Percentiles rank a stretch among this genome's conserved stretches.
Conservation (phyloP, 371 early-diverging fungal species). For the Batkoa obscura region DNA sequence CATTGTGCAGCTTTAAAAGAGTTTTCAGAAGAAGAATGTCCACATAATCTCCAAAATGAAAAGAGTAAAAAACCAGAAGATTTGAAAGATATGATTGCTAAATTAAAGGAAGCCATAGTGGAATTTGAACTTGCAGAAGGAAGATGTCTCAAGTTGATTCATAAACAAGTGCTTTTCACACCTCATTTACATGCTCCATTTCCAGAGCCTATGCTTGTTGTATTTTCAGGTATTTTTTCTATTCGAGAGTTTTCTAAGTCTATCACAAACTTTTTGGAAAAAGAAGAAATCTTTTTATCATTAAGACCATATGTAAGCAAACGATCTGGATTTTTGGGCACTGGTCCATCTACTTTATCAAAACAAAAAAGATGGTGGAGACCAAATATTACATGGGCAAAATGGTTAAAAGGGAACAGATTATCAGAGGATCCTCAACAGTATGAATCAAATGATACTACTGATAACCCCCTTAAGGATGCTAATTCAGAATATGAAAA, state of each 20-base stretch:
- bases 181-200: neutral
- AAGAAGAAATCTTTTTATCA: neutral
- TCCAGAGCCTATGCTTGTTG: constrained; percentile 5
- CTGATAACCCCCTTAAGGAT: neutral
- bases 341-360: neutral
- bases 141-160: constrained; percentile 1
- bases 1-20: neutral
- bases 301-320: neutral
- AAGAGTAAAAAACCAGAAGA: neutral
- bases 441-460: neutral
- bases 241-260: constrained; percentile 1
- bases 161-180: neutral
- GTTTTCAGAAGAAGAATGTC: neutral
- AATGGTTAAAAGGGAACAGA: neutral
- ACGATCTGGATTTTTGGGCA: neutral
- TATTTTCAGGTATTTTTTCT: constrained; percentile 3
- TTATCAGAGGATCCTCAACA: neutral
- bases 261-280: neutral
- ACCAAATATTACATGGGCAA: neutral
- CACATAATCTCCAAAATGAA: neutral
- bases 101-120: neutral
- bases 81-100: neutral
- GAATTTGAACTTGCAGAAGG: constrained; percentile 1
- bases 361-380: neutral
- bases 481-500: neutral